phyloP scores from a whole-genome alignment of 1,284 basidiomycete species.

The Puccinia triticina region DNA sequence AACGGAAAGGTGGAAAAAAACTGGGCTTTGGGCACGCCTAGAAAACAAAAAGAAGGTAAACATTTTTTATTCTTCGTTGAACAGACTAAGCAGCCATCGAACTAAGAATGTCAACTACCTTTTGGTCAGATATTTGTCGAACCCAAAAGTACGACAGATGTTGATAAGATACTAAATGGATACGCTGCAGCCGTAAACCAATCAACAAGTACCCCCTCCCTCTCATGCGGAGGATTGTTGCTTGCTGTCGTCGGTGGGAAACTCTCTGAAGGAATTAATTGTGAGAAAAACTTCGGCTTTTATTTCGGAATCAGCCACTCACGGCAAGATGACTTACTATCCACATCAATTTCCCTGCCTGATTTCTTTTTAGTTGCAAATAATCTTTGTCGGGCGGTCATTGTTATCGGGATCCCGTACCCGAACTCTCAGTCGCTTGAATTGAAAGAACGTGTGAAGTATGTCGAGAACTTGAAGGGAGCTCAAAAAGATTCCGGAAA shows the following conservation, averaged over 20 bases:
- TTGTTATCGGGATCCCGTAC: conserved; percentile 87
- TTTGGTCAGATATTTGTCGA: conserved; percentile 77
- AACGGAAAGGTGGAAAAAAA: conserved; percentile 70
- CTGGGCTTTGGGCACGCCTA: conserved; percentile 69
- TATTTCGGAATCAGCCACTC: not conserved
- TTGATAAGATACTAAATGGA: conserved; percentile 75
- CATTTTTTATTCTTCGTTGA: conserved; percentile 53
- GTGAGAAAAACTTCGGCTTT: conserved; percentile 65
- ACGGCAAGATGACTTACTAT: not conserved
- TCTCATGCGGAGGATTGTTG: conserved; percentile 57
- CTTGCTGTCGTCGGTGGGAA: conserved; percentile 95
- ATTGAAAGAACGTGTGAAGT: conserved; percentile 85
- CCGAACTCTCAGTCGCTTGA: conserved; percentile 88
- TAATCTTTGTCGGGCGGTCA: conserved; percentile 81
- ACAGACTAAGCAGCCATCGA: not conserved
- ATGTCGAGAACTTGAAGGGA: conserved; percentile 65
- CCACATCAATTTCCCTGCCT: not conserved
- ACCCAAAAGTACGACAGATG: conserved; percentile 74
- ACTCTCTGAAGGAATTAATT: conserved; percentile 95
- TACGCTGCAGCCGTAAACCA: conserved; percentile 70
- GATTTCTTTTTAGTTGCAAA: conserved; percentile 59
- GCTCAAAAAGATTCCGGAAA: conserved; percentile 71
- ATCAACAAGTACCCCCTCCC: conserved; percentile 53
- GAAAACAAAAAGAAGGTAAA: conserved; percentile 72
- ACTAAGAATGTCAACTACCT: not conserved